These are phyloP conservation scores for bread wheat (Triticum aestivum) DNA, from an alignment of 176 grass and related monocot species.

Conservation along the genomic window DNA sequence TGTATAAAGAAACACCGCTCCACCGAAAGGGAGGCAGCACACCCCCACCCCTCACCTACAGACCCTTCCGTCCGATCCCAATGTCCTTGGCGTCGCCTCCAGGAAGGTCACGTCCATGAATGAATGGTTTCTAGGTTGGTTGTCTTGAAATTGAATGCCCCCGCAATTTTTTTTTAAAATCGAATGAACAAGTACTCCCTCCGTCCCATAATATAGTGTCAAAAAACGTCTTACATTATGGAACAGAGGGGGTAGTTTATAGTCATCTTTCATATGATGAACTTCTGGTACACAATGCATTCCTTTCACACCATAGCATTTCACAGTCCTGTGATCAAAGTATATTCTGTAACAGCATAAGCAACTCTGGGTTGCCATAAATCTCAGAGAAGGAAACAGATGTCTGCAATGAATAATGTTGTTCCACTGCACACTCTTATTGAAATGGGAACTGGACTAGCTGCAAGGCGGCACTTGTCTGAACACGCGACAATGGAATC, in stretches of 20 bases:
- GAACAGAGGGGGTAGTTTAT: neutral
- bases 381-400: neutral
- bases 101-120: too few relatives aligned
- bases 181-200: too few relatives aligned
- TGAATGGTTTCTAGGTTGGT: neutral
- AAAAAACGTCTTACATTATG: too few relatives aligned
- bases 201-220: too few relatives aligned
- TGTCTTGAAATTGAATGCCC: neutral
- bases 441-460: neutral
- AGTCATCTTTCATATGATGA: neutral
- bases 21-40: too few relatives aligned
- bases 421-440: neutral
- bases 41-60: too few relatives aligned
- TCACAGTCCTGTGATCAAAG: neutral
- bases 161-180: too few relatives aligned
- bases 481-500: neutral
- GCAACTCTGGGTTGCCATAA: neutral
- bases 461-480: neutral
- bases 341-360: neutral
- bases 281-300: neutral
- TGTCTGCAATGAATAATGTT: neutral
- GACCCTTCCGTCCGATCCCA: too few relatives aligned
- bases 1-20: too few relatives aligned
- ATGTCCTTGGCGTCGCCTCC: too few relatives aligned
- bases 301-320: neutral